These are phyloP conservation scores for Porcisia deanei DNA, from an alignment of 208 protist genomes.

Conservation along the genomic window DNA sequence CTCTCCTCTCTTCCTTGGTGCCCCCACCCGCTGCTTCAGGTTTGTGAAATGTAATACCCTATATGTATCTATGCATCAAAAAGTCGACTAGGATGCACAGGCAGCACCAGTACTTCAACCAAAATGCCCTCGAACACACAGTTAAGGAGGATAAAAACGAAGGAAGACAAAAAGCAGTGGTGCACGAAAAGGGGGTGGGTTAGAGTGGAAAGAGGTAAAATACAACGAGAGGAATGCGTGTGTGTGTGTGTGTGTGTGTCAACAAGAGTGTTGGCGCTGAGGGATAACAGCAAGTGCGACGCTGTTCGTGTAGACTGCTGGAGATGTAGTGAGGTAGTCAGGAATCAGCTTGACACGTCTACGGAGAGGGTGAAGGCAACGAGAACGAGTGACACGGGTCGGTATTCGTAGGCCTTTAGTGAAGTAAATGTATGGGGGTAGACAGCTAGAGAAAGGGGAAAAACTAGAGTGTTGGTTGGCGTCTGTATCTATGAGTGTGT, in stretches of 20 bases:
- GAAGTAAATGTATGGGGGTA: background rate
- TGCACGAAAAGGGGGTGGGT: background rate
- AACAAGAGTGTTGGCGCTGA: background rate
- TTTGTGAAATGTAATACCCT: too few relatives aligned
- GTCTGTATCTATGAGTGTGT: slow-evolving; percentile 1
- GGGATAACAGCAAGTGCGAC: background rate
- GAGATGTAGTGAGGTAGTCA: slow-evolving; percentile 1
- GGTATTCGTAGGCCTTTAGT: background rate
- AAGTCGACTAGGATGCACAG: background rate
- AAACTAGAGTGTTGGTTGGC: background rate
- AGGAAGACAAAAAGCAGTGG: background rate
- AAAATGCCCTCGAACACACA: background rate
- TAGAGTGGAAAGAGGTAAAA: too few relatives aligned
- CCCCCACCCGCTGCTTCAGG: too few relatives aligned
- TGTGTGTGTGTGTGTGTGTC: background rate
- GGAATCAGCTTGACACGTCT: background rate
- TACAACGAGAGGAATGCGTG: background rate
- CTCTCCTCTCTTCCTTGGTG: too few relatives aligned
- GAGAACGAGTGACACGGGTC: background rate
- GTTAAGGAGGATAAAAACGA: background rate
- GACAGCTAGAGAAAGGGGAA: background rate
- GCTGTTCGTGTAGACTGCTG: background rate
- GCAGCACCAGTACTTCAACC: background rate
- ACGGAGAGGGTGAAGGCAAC: background rate
- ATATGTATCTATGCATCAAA: slow-evolving; percentile 3